Evolutionary conservation across 495 filamentous ascomycete species (phyloP).

Genomic region (Chaetomium cochliodes): DNA sequence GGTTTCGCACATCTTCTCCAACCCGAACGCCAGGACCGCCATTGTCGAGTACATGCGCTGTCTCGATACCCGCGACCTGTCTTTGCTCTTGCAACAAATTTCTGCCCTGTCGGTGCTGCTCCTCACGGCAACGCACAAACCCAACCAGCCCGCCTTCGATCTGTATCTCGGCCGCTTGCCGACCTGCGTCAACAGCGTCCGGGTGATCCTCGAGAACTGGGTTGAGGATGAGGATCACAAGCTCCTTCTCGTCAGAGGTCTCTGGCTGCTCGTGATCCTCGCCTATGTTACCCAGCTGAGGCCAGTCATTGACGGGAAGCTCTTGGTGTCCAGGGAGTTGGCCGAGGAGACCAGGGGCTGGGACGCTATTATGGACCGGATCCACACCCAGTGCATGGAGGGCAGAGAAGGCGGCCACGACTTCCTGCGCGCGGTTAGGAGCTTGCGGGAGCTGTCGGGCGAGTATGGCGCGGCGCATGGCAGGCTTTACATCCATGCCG

Average conservation of each 20-base stretch:
- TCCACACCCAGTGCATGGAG: slow-evolving; percentile 9
- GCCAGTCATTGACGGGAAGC: slow-evolving; percentile 28
- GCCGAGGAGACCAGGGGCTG: slow-evolving; percentile 20
- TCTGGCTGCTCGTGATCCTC: slow-evolving; percentile 35
- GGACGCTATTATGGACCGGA: slow-evolving; percentile 20
- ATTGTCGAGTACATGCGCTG: slow-evolving; percentile 31
- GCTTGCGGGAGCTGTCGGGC: slow-evolving; percentile 30
- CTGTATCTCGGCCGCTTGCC: slow-evolving; percentile 33
- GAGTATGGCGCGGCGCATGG: slow-evolving; percentile 15
- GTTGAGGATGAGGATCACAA: slow-evolving; percentile 21
- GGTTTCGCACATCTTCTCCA: slow-evolving; percentile 26
- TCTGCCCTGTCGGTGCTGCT: slow-evolving; percentile 28
- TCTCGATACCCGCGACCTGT: slow-evolving; percentile 29
- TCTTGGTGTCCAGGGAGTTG: slow-evolving; percentile 20
- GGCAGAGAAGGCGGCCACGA: slow-evolving; percentile 22
- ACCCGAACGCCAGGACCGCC: slow-evolving; percentile 19
- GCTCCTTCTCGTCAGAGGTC: slow-evolving; percentile 26
- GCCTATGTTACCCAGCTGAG: slow-evolving; percentile 37
- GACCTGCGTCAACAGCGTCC: slow-evolving; percentile 26
- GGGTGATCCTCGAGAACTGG: slow-evolving; percentile 27
- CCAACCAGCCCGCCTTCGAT: slow-evolving; percentile 29
- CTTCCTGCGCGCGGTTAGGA: slow-evolving; percentile 31
- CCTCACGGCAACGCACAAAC: slow-evolving; percentile 32
- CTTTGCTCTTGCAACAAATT: slow-evolving; percentile 26
- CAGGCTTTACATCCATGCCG: slow-evolving; percentile 27